These are phyloP conservation scores for Ceratocystis huliohia DNA, from an alignment of 2,329 filamentous ascomycete species.

Conservation along the genomic window DNA sequence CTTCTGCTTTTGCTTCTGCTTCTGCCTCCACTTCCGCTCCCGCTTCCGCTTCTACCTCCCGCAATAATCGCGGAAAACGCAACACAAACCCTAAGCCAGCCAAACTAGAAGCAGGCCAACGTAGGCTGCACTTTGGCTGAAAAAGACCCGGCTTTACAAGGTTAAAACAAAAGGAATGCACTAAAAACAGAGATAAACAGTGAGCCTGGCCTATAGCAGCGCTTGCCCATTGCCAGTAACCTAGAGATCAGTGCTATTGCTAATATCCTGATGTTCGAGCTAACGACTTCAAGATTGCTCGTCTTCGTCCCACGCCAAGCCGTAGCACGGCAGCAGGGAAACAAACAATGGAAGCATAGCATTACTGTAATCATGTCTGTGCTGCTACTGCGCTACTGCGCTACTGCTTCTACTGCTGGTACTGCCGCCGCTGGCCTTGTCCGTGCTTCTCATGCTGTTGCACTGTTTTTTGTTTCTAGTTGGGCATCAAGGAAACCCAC, in stretches of 20 bases:
- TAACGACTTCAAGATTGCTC: too few species aligned
- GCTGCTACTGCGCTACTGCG: too few species aligned
- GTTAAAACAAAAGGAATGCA: background rate
- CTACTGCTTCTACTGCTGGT: too few species aligned
- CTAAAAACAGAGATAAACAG: too few species aligned
- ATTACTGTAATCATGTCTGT: too few species aligned
- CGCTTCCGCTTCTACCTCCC: background rate
- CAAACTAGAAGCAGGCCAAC: constrained; percentile 45
- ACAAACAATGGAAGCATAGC: background rate
- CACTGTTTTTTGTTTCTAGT: constrained; percentile 1
- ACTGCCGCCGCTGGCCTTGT: background rate
- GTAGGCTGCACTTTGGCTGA: constrained; percentile 48
- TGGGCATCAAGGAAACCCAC: background rate
- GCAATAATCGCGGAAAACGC: constrained; percentile 26
- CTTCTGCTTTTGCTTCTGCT: background rate
- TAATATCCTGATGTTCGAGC: too few species aligned
- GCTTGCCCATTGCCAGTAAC: too few species aligned
- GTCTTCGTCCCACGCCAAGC: too few species aligned
- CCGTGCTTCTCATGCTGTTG: background rate
- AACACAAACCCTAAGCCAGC: constrained; percentile 25
- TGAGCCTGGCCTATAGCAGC: too few species aligned
- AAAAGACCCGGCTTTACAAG: background rate
- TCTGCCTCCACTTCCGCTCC: background rate
- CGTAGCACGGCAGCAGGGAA: background rate
- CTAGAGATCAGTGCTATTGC: too few species aligned